Evolutionary conservation across 352 stramenopile species (phyloP).

Genomic region (Phytophthora multivora): DNA sequence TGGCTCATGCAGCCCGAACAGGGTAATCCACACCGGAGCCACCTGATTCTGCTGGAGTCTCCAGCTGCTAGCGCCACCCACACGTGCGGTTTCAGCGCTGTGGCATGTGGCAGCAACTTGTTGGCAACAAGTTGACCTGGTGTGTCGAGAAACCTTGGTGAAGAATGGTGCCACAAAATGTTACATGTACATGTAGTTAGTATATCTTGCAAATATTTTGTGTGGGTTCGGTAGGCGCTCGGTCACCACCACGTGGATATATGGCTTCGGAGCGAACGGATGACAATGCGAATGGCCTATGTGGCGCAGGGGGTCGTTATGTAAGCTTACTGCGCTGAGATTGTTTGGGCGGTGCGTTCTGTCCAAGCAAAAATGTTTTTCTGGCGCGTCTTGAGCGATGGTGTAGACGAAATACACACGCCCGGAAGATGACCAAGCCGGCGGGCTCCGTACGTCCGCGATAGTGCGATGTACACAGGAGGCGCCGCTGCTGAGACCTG

Average conservation of each 20-base stretch:
- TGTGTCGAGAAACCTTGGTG: constrained; percentile 7
- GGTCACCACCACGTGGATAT: too few species aligned
- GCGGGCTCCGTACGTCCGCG: constrained; percentile 13
- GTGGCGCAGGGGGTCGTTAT: not conserved
- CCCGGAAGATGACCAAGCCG: constrained; percentile 31
- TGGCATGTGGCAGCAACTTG: not conserved
- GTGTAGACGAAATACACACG: constrained; percentile 9
- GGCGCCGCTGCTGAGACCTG: not conserved
- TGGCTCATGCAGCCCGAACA: not conserved
- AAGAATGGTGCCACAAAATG: constrained; percentile 3
- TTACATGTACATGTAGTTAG: too few species aligned
- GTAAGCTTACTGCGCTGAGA: constrained; percentile 17
- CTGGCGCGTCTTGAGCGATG: constrained; percentile 1
- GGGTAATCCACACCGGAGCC: constrained; percentile 1
- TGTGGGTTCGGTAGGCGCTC: not conserved
- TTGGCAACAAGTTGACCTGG: constrained; percentile 26
- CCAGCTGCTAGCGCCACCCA: constrained; percentile 28
- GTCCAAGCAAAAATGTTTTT: constrained; percentile 21
- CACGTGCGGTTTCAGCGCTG: constrained; percentile 23
- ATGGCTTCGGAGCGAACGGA: constrained; percentile 5
- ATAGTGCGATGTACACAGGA: constrained; percentile 18
- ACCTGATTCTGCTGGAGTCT: constrained; percentile 21
- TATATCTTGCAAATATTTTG: not conserved
- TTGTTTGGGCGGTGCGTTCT: constrained; percentile 15
- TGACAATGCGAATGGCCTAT: constrained; percentile 4